A percentile compares a stretch with the other conserved stretches of the same genome.
phyloP scores from a whole-genome alignment of 345 rosid genomes.

The Aquilaria yunnanensis region DNA sequence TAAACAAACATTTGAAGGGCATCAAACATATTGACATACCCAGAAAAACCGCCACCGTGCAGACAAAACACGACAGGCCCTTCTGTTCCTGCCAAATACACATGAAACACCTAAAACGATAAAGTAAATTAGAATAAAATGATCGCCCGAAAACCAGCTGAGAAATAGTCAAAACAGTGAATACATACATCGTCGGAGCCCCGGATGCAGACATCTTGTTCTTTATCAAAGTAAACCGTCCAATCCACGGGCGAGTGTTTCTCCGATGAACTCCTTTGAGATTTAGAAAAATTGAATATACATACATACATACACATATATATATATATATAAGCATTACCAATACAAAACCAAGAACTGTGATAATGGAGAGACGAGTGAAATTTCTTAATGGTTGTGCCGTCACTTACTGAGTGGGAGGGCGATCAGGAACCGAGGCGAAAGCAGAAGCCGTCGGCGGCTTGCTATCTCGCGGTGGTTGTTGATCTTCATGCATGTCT shows the following conservation, averaged over 20 bases:
- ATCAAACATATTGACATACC: slow-evolving; percentile 32
- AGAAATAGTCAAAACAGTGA: slow-evolving; percentile 2
- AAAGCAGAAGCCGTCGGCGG: slow-evolving; percentile 42
- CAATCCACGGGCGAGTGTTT: slow-evolving; percentile 71
- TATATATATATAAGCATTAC: too few relatives aligned
- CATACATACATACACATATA: too few relatives aligned
- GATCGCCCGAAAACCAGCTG: background rate
- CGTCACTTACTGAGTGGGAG: slow-evolving; percentile 49
- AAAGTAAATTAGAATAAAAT: slow-evolving; percentile 23
- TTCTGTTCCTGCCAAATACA: slow-evolving; percentile 79
- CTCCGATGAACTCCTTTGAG: slow-evolving; percentile 42
- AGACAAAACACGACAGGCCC: slow-evolving; percentile 92
- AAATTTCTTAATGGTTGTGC: too few relatives aligned
- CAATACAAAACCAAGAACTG: background rate
- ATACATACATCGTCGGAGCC: slow-evolving; percentile 61
- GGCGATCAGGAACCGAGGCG: slow-evolving; percentile 50
- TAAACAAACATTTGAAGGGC: background rate
- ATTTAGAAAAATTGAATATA: too few relatives aligned
- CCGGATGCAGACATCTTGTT: slow-evolving; percentile 64
- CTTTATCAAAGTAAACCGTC: slow-evolving; percentile 61
- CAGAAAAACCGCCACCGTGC: slow-evolving; percentile 94
- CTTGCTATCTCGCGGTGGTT: slow-evolving; percentile 1
- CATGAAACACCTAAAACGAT: slow-evolving; percentile 76
- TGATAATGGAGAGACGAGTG: too few relatives aligned
- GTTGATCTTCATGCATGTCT: slow-evolving; percentile 21